Evolutionary conservation across 2,329 filamentous ascomycete genomes (phyloP).

Genomic region (Macrophomina pseudophaseolina): DNA sequence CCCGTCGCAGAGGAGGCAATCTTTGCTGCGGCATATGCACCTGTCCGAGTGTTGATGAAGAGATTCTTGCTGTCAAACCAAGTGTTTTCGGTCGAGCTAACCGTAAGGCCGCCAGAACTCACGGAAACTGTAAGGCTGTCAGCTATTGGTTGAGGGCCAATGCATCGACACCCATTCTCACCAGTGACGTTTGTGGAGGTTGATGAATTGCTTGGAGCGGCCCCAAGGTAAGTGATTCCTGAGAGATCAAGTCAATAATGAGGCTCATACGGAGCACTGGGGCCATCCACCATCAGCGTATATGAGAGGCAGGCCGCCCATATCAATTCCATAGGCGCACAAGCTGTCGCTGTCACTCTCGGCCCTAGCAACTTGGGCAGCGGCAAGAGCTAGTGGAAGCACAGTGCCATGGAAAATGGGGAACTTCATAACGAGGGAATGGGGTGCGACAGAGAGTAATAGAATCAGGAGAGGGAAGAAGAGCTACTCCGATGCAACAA

Average conservation of each 20-base stretch:
- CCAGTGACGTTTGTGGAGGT: constrained; percentile 12
- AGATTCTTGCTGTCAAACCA: constrained; percentile 21
- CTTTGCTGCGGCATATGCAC: constrained; percentile 12
- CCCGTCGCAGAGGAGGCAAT: constrained; percentile 8
- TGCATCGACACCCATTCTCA: not conserved
- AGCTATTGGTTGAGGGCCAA: not conserved
- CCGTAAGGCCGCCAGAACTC: not conserved
- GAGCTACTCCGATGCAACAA: not conserved
- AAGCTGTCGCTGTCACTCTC: constrained; percentile 1
- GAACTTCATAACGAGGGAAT: not conserved
- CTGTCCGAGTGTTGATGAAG: not conserved
- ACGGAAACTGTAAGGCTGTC: not conserved
- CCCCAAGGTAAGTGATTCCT: constrained; percentile 14
- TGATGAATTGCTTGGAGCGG: constrained; percentile 1
- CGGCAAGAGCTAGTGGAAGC: not conserved
- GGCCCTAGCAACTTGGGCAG: not conserved
- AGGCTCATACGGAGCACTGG: not conserved
- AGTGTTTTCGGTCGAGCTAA: not conserved
- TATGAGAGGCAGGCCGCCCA: constrained; percentile 8
- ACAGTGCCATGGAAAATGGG: not conserved
- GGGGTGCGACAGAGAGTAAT: not conserved
- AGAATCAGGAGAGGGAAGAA: not conserved
- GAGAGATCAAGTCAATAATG: not conserved
- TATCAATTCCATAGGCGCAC: constrained; percentile 10
- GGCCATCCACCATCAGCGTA: constrained; percentile 9